phyloP scores from a whole-genome alignment of 257 asterid genomes.

The Osmanthus fragrans region DNA sequence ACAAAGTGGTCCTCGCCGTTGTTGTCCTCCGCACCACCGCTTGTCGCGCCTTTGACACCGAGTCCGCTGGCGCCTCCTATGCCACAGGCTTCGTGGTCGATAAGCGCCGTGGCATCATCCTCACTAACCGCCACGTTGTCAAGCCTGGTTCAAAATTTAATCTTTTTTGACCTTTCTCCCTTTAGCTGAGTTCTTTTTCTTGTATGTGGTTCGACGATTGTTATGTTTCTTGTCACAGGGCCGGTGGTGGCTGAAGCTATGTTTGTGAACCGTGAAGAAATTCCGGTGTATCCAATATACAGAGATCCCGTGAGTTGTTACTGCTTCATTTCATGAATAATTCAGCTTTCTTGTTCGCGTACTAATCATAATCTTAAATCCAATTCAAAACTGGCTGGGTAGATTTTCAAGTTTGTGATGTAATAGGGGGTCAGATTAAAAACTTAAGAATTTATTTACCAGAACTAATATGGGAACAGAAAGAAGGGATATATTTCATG shows the following conservation, averaged over 20 bases:
- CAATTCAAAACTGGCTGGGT: neutral
- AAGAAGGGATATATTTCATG: neutral
- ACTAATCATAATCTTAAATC: neutral
- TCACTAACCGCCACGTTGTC: conserved; percentile 93
- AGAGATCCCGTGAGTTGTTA: conserved; percentile 90
- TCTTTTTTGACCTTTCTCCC: neutral
- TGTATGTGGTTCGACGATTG: neutral
- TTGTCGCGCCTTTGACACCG: conserved; percentile 92
- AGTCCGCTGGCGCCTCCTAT: conserved; percentile 87
- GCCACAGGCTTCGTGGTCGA: conserved; percentile 95
- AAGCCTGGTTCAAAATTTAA: conserved; percentile 62
- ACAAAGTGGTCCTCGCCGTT: conserved; percentile 89
- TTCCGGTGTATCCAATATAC: conserved; percentile 83
- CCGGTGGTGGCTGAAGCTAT: conserved; percentile 98
- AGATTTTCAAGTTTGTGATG: conserved; percentile 14
- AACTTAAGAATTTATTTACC: neutral
- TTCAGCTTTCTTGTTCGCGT: neutral
- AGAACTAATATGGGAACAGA: neutral
- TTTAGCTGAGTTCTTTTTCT: conserved; percentile 1
- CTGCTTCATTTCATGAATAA: conserved; percentile 15
- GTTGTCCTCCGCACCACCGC: conserved; percentile 95
- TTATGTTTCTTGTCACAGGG: conserved; percentile 44
- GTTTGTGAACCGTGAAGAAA: conserved; percentile 94
- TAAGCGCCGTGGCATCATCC: conserved; percentile 88
- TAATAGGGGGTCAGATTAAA: neutral